phyloP scores from a whole-genome alignment of 139 green algal species.

The Mesotaenium endlicherianum region DNA sequence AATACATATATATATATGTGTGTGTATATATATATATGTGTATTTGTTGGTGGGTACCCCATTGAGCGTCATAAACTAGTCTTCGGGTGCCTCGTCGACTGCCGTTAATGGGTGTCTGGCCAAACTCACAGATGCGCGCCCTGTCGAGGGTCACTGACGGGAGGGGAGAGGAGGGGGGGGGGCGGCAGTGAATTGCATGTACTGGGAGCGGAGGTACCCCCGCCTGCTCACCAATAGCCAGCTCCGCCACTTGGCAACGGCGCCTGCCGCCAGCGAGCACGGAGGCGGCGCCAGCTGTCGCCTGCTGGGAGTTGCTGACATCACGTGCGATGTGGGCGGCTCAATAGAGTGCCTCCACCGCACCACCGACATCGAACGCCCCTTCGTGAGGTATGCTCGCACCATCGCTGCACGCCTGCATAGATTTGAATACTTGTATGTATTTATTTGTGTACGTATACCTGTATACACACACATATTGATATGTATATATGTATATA shows the following conservation, averaged over 20 bases:
- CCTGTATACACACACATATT: too few species aligned
- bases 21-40: too few species aligned
- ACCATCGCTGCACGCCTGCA: too few species aligned
- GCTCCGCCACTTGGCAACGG: not conserved
- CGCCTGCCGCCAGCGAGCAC: not conserved
- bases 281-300: not conserved
- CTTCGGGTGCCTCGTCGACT: too few species aligned
- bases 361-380: slow-evolving; percentile 25
- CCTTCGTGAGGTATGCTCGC: slow-evolving; percentile 41
- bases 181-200: slow-evolving; percentile 49
- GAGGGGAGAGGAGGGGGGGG: too few species aligned
- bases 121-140: too few species aligned
- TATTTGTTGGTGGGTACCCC: too few species aligned
- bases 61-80: too few species aligned
- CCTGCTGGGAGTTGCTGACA: slow-evolving; percentile 44
- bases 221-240: slow-evolving; percentile 33
- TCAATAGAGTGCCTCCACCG: slow-evolving; percentile 46
- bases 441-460: slow-evolving; percentile 7
- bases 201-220: slow-evolving; percentile 39
- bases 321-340: slow-evolving; percentile 44
- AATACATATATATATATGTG: too few species aligned
- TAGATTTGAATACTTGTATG: not conserved
- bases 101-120: too few species aligned
- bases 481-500: too few species aligned
- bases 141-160: too few species aligned